phyloP scores from a whole-genome alignment of 192 early-diverging fungal genomes.

The Backusella australiensis region DNA sequence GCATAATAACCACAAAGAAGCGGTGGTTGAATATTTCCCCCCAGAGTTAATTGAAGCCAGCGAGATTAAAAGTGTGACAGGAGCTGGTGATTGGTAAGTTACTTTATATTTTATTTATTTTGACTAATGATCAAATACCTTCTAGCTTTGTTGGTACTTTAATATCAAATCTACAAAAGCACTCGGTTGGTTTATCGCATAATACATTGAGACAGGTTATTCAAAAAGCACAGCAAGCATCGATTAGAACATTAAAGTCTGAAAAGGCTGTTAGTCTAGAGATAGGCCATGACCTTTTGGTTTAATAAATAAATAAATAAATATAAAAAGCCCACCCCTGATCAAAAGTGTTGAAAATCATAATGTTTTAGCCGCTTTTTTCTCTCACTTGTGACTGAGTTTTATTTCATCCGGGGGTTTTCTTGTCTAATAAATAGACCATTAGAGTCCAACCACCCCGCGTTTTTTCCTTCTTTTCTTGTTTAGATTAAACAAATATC shows the following conservation, averaged over 20 bases:
- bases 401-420: slow-evolving; percentile 15
- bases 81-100: slow-evolving; percentile 73
- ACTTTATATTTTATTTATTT: neutral
- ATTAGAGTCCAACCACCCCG: neutral
- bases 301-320: neutral
- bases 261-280: slow-evolving; percentile 28
- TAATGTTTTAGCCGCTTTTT: neutral
- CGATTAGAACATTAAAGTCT: slow-evolving; percentile 35
- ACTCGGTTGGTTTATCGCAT: neutral
- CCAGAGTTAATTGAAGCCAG: slow-evolving; percentile 21
- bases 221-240: slow-evolving; percentile 20
- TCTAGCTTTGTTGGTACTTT: slow-evolving; percentile 71
- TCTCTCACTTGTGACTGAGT: slow-evolving; percentile 6
- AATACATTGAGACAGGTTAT: slow-evolving; percentile 11
- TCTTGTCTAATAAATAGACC: neutral
- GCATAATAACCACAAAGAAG: neutral
- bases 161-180: slow-evolving; percentile 48
- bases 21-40: slow-evolving; percentile 33
- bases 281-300: slow-evolving; percentile 8
- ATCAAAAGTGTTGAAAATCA: slow-evolving; percentile 7
- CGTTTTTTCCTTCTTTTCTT: slow-evolving; percentile 13
- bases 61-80: slow-evolving; percentile 64
- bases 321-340: neutral
- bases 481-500: neutral
- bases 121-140: neutral